Evolutionary conservation across 1,284 basidiomycete genomes (phyloP).

Genomic region (Schizophyllum amplum): DNA sequence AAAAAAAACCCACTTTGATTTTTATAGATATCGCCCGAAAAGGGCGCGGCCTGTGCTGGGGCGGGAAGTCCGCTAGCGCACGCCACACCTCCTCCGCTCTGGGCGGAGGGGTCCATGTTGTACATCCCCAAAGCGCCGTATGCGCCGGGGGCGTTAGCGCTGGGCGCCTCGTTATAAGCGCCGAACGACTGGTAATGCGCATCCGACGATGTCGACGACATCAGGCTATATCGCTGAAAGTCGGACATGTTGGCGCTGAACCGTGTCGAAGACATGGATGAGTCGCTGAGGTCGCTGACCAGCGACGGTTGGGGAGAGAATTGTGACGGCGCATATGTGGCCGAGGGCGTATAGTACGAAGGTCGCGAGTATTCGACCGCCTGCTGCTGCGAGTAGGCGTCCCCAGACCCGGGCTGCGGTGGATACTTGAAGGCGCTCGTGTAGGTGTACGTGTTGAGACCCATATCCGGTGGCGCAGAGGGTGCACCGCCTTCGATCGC

Average conservation of each 20-base stretch:
- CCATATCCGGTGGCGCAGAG: not conserved
- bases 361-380: not conserved
- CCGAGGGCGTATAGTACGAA: not conserved
- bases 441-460: not conserved
- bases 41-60: not conserved
- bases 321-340: not conserved
- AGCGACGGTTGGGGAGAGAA: not conserved
- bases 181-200: not conserved
- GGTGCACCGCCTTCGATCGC: not conserved
- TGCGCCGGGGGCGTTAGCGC: not conserved
- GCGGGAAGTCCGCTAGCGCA: not conserved
- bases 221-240: not conserved
- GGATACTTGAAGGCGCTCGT: not conserved
- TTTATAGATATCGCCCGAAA: not conserved
- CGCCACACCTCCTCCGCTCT: not conserved
- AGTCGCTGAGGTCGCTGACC: not conserved
- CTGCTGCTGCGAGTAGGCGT: not conserved
- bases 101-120: not conserved
- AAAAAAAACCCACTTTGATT: not conserved
- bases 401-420: not conserved
- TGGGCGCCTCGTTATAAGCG: not conserved
- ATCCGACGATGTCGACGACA: not conserved
- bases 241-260: not conserved
- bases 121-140: not conserved
- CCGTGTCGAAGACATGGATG: not conserved